Conservation (phyloP, 2,329 filamentous ascomycete species). For the Fusarium sp. region DNA sequence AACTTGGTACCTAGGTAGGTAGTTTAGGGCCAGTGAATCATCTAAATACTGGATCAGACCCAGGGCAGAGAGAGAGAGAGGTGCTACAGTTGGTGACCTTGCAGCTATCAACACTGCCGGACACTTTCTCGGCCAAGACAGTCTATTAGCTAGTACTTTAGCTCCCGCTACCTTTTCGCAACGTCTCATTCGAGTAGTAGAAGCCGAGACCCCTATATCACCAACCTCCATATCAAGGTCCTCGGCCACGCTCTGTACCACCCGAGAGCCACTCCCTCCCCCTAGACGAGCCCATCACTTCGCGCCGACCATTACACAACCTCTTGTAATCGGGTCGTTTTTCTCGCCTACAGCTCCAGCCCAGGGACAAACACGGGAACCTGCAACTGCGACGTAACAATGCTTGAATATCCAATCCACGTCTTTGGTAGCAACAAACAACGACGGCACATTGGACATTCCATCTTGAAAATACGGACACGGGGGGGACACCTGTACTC, state of each 20-base stretch:
- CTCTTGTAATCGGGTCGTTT: conserved; percentile 8
- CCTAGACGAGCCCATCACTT: conserved; percentile 19
- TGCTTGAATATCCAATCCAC: background rate
- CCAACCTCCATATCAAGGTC: background rate
- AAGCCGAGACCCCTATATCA: conserved; percentile 2
- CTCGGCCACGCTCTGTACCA: conserved; percentile 1
- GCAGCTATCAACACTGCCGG: conserved; percentile 5
- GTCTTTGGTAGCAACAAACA: conserved; percentile 23
- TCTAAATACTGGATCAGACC: background rate
- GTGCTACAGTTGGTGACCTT: background rate
- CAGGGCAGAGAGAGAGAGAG: background rate
- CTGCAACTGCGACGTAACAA: conserved; percentile 26
- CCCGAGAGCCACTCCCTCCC: conserved; percentile 6
- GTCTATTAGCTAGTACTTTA: background rate
- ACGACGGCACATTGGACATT: conserved; percentile 1
- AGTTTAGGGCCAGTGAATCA: conserved; percentile 3
- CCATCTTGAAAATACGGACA: background rate
- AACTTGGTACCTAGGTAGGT: background rate
- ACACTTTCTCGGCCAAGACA: conserved; percentile 11
- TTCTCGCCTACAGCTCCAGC: conserved; percentile 19
- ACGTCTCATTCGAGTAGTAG: conserved; percentile 16
- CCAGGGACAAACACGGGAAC: conserved; percentile 28
- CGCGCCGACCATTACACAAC: conserved; percentile 11
- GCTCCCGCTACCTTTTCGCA: background rate
- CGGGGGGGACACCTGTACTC: background rate